phyloP scores from a whole-genome alignment of 2,329 filamentous ascomycete genomes.

The Plenodomus tracheiphilus region DNA sequence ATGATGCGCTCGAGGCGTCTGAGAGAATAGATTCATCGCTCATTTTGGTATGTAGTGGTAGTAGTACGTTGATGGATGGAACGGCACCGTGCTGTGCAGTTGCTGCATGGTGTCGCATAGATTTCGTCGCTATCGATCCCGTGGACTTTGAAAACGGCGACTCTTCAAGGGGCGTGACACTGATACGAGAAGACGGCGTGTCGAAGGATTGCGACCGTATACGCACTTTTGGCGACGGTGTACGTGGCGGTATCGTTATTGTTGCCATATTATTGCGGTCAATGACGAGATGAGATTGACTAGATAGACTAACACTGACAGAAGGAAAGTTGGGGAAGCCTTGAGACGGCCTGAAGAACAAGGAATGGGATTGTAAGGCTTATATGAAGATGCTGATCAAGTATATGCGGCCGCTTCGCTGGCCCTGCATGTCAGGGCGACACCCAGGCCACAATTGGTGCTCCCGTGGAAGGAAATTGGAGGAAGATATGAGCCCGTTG shows the following conservation, averaged over 20 bases:
- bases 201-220: constrained; percentile 43
- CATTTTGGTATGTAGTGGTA: constrained; percentile 36
- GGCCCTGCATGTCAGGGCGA: constrained; percentile 29
- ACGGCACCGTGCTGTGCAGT: constrained; percentile 16
- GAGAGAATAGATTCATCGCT: constrained; percentile 37
- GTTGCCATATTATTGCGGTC: constrained; percentile 21
- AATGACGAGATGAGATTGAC: background rate
- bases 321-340: constrained; percentile 5
- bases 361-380: constrained; percentile 9
- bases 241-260: constrained; percentile 30
- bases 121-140: constrained; percentile 24
- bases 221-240: constrained; percentile 41
- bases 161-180: constrained; percentile 36
- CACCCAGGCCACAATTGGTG: constrained; percentile 28
- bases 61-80: constrained; percentile 12
- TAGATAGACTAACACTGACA: background rate
- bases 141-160: constrained; percentile 43
- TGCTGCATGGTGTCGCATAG: constrained; percentile 27
- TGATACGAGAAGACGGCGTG: constrained; percentile 37
- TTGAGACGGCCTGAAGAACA: constrained; percentile 8
- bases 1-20: constrained; percentile 21
- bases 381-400: constrained; percentile 19
- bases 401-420: constrained; percentile 27
- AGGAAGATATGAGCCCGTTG: constrained; percentile 17
- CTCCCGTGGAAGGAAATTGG: constrained; percentile 13